These are phyloP conservation scores for Pyricularia pennisetigena DNA, from an alignment of 2,329 filamentous ascomycete genomes.

Conservation along the genomic window DNA sequence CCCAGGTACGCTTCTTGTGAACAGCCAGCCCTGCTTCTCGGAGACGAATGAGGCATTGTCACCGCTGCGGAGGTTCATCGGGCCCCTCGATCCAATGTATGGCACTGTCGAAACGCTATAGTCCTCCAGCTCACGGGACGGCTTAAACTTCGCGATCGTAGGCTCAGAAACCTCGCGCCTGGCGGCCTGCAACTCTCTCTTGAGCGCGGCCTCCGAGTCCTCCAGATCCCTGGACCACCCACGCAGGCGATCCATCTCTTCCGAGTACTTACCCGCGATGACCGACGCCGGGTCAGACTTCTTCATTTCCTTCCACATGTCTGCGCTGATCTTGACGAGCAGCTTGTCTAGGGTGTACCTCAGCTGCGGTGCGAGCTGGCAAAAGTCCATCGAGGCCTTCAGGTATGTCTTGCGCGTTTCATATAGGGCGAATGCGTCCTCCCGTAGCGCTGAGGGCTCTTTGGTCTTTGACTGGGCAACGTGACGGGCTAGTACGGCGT, in stretches of 20 bases:
- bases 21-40: conserved; percentile 95
- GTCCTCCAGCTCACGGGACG: conserved; percentile 85
- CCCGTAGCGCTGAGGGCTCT: conserved; percentile 79
- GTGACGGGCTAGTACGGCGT: conserved; percentile 72
- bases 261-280: conserved; percentile 53
- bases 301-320: conserved; percentile 83
- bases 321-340: conserved; percentile 72
- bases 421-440: conserved; percentile 93
- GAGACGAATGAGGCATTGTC: conserved; percentile 38
- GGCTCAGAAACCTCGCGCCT: conserved; percentile 74
- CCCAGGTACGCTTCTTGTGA: conserved; percentile 68
- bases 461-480: conserved; percentile 83
- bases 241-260: conserved; percentile 82
- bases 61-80: conserved; percentile 51
- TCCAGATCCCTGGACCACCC: conserved; percentile 96
- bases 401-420: conserved; percentile 87
- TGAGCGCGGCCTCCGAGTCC: conserved; percentile 72
- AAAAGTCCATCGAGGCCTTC: conserved; percentile 89
- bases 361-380: conserved; percentile 76
- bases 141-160: conserved; percentile 60
- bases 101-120: conserved; percentile 87
- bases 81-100: conserved; percentile 64
- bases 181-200: conserved; percentile 68
- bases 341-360: conserved; percentile 77
- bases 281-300: conserved; percentile 53